Evolutionary conservation across 768 basidiomycete genomes (phyloP), one percentile per base, ranked within the genome.

Genomic region (Sarcomyxa edulis): DNA sequence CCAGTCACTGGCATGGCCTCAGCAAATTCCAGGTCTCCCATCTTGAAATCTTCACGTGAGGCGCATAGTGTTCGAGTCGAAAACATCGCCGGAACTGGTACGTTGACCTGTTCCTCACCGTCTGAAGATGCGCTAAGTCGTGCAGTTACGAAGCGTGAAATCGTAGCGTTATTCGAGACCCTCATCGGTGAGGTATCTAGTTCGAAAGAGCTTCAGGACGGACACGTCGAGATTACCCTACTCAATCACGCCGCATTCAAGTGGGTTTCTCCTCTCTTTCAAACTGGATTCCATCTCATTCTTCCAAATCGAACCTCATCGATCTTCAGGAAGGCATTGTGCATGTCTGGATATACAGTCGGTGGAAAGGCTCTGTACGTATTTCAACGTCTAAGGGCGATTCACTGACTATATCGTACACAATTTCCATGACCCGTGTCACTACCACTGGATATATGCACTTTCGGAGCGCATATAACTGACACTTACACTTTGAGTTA

Each of bases 251-350:
- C 81, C 45, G 62, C 70, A 10, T 72, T 74, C 35, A 65, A 64
- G 82, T 81, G 43, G 42, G 72, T 58, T 21, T 32, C 31, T 33
- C 9, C 18, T 22, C 7, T 35, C 15, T 5, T 23, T 18, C 24
- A 36, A 36, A 29, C 27, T 18, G 16, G 18, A n/a, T 22, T 14
- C 19, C 31, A 2, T 18, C 11, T 32, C 18, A 39, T 27, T 35
- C 23, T 32, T 9, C 6, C 19, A 32, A 23, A 6, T 14, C 32
- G 22, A 15, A n/a, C n/a, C n/a, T n/a, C n/a, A n/a, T n/a, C n/a
- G n/a, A n/a, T n/a, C n/a, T n/a, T 15, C 34, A 85, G 83, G 40
- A 82, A 83, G 58, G 76, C 81, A 1, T 48, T 84, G 36, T 76
- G 75, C 48, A 76, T 84, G 78, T 72, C 74, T 19, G 76, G 79